Evolutionary conservation across 108 stramenopile species (phyloP), one percentile per base, ranked within the genome.

Genomic region (Thalassiosira profunda): DNA sequence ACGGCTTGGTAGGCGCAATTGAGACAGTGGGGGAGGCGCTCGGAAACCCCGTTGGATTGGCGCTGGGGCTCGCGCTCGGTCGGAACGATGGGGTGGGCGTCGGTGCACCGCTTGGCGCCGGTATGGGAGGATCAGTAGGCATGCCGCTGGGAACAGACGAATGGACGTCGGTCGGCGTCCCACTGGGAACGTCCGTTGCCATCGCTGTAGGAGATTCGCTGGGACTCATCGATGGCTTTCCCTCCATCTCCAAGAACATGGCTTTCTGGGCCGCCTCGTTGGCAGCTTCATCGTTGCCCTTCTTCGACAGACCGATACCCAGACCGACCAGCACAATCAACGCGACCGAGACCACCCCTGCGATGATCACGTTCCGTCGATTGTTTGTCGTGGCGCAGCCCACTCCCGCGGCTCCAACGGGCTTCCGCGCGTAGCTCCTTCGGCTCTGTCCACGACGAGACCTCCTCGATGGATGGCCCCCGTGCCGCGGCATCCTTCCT

Each of bases 1-100:
- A 52, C 2, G 17, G 51, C 30, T 52, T 52, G 15, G 51, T 52
- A 18, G 51, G 51, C 29, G 51, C 29, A 52, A 44, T 17, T 17
- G 3, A 20, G 5, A 51, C 49, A 51, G 30, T 33, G 15, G 49
- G 49, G 30, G 49, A 9, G 7, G 46, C 15, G n/a, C 23, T 24
- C 23, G 46, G 46, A n/a, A 47, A 28, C n/a, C n/a, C 49, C 28
- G 49, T 33, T 28, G 49, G 51, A 31, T 26, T 10, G 10, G 12
- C 28, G 2, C 25, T 3, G 0, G 47, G 47, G 20, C 17, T 5
- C 4, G 17, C 17, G 43, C 17, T 20, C 18, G 17, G 43, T 20
- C 4, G 43, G 43, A 4, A 20, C 17, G 43, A 20, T 44, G 43
- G 20, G 4, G 6, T 5, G 43, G 20, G 43, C 17, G 17, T 17